Evolutionary conservation across 306 rosid genomes (phyloP).

Genomic region (Cicer pinnatifidum): DNA sequence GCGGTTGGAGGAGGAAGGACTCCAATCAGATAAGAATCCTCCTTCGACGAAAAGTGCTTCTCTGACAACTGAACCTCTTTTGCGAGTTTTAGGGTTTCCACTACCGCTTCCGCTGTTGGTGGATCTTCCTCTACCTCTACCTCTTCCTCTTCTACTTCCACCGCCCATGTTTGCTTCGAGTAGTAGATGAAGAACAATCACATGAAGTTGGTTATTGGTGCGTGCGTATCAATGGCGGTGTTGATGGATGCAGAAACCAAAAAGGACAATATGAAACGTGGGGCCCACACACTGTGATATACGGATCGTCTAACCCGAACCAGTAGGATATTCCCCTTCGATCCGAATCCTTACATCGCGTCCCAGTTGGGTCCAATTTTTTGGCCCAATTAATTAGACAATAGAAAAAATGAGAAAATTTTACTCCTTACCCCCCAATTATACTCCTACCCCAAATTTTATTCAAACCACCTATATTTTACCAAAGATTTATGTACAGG

Average conservation of each 20-base stretch:
- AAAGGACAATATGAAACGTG: not conserved
- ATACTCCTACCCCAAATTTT: no score
- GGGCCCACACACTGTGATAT: not conserved
- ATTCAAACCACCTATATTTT: no score
- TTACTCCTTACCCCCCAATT: no score
- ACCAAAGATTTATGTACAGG: no score
- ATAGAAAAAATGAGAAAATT: no score
- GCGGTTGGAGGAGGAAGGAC: constrained; percentile 35
- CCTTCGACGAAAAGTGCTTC: constrained; percentile 67
- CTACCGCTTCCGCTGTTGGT: constrained; percentile 15
- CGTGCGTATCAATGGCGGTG: constrained; percentile 27
- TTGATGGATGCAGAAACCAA: no score
- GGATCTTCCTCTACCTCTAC: constrained; percentile 50
- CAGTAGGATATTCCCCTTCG: constrained; percentile 31
- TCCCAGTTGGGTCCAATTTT: not conserved
- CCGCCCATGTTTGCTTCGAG: constrained; percentile 59
- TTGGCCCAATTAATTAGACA: not conserved
- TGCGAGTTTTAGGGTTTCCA: constrained; percentile 42
- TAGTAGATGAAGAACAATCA: not conserved
- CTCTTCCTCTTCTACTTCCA: constrained; percentile 59
- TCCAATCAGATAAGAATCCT: constrained; percentile 80
- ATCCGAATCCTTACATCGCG: not conserved
- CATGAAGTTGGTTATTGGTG: not conserved
- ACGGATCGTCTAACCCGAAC: constrained; percentile 36
- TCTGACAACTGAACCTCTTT: constrained; percentile 51